Evolutionary conservation across 176 grass and related monocot species (phyloP).

Genomic region (Cenchrus purpureus): DNA sequence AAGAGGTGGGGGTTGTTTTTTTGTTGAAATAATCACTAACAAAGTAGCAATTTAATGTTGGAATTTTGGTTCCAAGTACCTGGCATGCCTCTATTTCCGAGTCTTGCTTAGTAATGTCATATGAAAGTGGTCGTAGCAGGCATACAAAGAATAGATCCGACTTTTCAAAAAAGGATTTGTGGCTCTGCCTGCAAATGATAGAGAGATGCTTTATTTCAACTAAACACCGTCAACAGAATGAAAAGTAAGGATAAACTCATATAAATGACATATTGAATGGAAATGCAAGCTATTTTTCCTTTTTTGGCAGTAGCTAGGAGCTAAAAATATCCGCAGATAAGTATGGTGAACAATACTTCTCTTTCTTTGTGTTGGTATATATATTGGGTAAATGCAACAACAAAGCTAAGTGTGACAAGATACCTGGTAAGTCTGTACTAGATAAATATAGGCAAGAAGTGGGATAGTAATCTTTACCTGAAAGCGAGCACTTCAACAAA

Average conservation of each 20-base stretch:
- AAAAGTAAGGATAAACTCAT: neutral
- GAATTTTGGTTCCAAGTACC: slow-evolving; percentile 51
- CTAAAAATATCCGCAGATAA: neutral
- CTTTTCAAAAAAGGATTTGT: slow-evolving; percentile 87
- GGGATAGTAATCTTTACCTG: slow-evolving; percentile 52
- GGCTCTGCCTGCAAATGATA: slow-evolving; percentile 82
- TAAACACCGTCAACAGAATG: neutral
- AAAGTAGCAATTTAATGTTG: neutral
- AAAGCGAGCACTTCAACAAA: slow-evolving; percentile 93
- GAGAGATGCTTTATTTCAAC: slow-evolving; percentile 20
- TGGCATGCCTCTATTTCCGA: slow-evolving; percentile 87
- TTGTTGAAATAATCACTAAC: neutral
- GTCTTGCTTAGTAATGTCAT: slow-evolving; percentile 80
- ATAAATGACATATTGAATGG: neutral
- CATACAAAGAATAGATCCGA: slow-evolving; percentile 92
- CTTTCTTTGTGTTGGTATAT: neutral
- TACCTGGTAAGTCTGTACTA: neutral
- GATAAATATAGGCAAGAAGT: slow-evolving; percentile 9
- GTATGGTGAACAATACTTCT: neutral
- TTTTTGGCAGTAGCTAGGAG: neutral
- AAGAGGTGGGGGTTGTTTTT: neutral
- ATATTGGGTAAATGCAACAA: too few species aligned
- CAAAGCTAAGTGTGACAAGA: slow-evolving; percentile 16
- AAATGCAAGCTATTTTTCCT: neutral
- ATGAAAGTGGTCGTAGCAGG: slow-evolving; percentile 79